Evolutionary conservation across 228 moss, liverwort and hornwort genomes (phyloP), one percentile per base, ranked within the genome.

Genomic region (Sphagnum magellanicum): DNA sequence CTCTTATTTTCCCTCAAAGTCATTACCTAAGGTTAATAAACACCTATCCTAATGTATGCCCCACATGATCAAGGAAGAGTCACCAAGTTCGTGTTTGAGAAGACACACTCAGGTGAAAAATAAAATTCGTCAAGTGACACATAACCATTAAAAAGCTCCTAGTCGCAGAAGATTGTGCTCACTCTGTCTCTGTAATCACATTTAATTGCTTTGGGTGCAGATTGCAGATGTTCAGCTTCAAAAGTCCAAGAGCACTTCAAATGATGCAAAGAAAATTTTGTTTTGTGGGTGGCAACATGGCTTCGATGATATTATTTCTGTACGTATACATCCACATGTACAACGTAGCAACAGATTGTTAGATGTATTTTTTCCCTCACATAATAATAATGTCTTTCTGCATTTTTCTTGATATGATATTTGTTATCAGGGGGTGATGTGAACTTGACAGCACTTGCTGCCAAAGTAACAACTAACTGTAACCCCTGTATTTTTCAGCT

Each of bases 271-370:
- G 78, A 91, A 89, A 73, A 78, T 94, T 74, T 69, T 91, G 17
- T 83, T 94, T 53, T 94, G 91, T 50, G 91, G 94, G 48, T 94
- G 91, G 91, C 86, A 84, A 50, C 81, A 78, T 11, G 86, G 76
- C 62, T 89, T 89, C 74, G 89, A 83, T 67, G 80, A 84, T 49
- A 81, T 91, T 79, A 70, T 91, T 72, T 52, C 64, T 8, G 75
- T 58, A 70, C 16, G 70, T 49, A 8, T 5, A 6, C 10, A 12
- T 6, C 68, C 32, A 32, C 32, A 32, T 3, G 32, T 32, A 32
- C 32, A 32, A 32, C 32, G 0, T 32, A 32, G 32, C 32, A 32
- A 3, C 32, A 32, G 32, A 3, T 55, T 55, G 55, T 55, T 8
- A 55, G 55, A 55, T 55, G 55, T 55, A 55, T 8, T 12, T 55